Percentiles rank a stretch among this genome's conserved stretches.
Conservation (phyloP, 2,329 filamentous ascomycete species). For the Talaromyces sp. region DNA sequence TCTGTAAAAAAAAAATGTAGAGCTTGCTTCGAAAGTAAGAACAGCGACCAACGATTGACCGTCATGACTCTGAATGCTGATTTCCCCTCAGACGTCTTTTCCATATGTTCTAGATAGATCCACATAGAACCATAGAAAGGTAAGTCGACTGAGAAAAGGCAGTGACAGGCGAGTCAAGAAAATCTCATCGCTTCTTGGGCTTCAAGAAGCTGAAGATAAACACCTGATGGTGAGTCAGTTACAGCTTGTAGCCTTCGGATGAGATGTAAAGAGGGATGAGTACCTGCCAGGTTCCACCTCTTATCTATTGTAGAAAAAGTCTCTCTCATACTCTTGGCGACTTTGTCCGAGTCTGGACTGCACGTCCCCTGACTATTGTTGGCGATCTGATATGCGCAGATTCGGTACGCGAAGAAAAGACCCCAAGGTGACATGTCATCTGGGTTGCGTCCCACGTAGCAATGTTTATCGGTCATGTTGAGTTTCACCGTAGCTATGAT, state of each 20-base stretch:
- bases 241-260: background rate
- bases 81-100: too few species aligned
- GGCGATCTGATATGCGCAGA: slow-evolving; percentile 20
- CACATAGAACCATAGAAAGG: too few species aligned
- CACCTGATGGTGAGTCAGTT: background rate
- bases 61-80: too few species aligned
- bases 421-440: slow-evolving; percentile 25
- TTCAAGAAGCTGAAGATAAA: slow-evolving; percentile 10
- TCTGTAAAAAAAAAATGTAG: too few species aligned
- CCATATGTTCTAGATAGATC: too few species aligned
- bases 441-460: slow-evolving; percentile 22
- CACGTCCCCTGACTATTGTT: background rate
- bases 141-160: background rate
- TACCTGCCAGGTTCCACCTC: slow-evolving; percentile 14
- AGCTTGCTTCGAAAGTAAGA: too few species aligned
- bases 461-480: slow-evolving; percentile 21
- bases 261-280: background rate
- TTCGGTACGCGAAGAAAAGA: slow-evolving; percentile 25
- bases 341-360: background rate
- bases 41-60: too few species aligned
- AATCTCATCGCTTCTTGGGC: slow-evolving; percentile 5
- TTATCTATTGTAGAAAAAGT: slow-evolving; percentile 2
- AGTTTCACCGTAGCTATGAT: slow-evolving; percentile 10
- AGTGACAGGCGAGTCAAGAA: background rate
- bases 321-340: background rate